Base-by-base conservation (phyloP, 352 stramenopile genomes). In the Pythium aquatile region DNA sequence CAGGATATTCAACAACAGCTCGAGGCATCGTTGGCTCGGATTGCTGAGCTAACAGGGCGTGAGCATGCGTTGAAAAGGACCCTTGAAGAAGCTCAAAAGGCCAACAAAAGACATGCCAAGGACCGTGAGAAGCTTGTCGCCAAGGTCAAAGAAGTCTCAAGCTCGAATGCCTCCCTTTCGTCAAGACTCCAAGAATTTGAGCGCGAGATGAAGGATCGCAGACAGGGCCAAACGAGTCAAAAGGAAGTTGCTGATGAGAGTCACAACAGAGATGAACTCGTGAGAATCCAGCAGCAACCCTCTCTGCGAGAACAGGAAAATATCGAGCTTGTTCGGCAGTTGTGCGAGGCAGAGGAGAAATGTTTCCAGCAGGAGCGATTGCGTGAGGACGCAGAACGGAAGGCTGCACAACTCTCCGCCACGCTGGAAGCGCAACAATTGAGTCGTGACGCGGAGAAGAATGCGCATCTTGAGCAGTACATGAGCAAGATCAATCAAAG, bases 231-330 rank as follows among this genome's bases (percentile, higher is more conserved):
- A n/a, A 1, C 17, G 10, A 1, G 16, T 55, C 63, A 47, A 72
- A 10, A n/a, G 51, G 14, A n/a, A 58, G 29, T 37, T 20, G 29
- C 51, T 17, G 63, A 56, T 4, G 51, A 64, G 14, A 29, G 53
- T 0, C 10, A 49, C 11, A 17, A 7, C 28, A 24, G 10, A 1
- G 28, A 28, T 16, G 68, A 68, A 26, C 33, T 32, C 17, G 33
- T 78, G 9, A 63, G 14, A 13, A 17, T 54, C 24, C 63, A 69
- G 6, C 61, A 79, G 13, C 32, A 83, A 28, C 51, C 73, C 0
- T 70, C 63, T 1, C 58, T 63, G 16, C 40, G 71, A 39, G 75
- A 88, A 47, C 56, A 77, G 35, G 79, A 86, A 54, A 88, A 77
- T 20, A 53, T 76, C 2, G 47, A 70, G 4, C 70, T 88, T 10